These are phyloP conservation scores for Podaxis sp. DNA, from an alignment of 768 basidiomycete genomes.

Conservation along the genomic window DNA sequence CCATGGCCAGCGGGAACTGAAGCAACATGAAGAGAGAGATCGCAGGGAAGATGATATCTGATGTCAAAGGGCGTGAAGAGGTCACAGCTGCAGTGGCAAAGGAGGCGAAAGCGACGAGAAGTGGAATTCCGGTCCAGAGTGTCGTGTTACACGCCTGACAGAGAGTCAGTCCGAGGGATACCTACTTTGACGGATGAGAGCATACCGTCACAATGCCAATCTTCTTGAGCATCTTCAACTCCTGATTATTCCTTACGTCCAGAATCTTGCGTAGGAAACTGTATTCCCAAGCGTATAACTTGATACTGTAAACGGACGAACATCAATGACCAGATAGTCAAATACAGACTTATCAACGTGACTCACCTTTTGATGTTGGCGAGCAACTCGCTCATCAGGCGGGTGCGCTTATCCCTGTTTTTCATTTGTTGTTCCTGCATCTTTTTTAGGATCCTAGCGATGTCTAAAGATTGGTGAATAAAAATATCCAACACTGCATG, in stretches of 20 bases:
- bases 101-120: constrained; percentile 80
- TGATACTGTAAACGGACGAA: constrained; percentile 54
- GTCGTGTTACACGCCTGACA: constrained; percentile 54
- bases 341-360: neutral
- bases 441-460: constrained; percentile 66
- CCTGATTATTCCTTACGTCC: constrained; percentile 79
- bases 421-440: constrained; percentile 94
- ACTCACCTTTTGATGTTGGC: constrained; percentile 81
- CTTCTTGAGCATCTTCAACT: constrained; percentile 76
- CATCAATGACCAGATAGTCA: neutral
- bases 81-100: constrained; percentile 70
- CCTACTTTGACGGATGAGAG: constrained; percentile 16
- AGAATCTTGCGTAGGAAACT: constrained; percentile 80
- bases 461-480: constrained; percentile 30
- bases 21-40: constrained; percentile 88
- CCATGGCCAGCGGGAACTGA: constrained; percentile 85
- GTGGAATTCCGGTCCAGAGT: constrained; percentile 68
- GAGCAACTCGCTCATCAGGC: constrained; percentile 91
- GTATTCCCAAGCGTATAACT: constrained; percentile 93
- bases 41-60: constrained; percentile 94
- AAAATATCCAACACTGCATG: neutral
- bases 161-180: neutral
- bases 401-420: constrained; percentile 79
- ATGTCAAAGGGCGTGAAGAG: constrained; percentile 70
- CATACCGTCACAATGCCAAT: constrained; percentile 75